These are phyloP conservation scores for Rhexocercosporidium sp. DNA, from an alignment of 2,329 filamentous ascomycete genomes.

Conservation along the genomic window DNA sequence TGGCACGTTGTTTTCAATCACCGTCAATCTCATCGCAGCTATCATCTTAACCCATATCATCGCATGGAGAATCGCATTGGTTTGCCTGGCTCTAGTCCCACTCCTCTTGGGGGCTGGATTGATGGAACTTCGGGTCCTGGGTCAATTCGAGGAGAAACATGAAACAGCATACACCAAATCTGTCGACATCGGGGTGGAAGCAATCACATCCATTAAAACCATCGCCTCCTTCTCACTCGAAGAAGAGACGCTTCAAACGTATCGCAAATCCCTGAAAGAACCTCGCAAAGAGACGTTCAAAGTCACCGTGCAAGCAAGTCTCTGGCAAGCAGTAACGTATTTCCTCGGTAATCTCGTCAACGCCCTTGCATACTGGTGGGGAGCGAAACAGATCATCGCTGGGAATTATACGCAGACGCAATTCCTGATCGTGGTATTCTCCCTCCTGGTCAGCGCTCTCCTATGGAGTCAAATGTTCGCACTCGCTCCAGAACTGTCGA, in stretches of 20 bases:
- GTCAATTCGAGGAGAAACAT: slow-evolving; percentile 66
- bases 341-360: slow-evolving; percentile 70
- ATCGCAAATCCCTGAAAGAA: slow-evolving; percentile 56
- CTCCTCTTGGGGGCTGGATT: slow-evolving; percentile 63
- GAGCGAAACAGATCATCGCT: slow-evolving; percentile 69
- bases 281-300: slow-evolving; percentile 60
- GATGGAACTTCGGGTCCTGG: slow-evolving; percentile 64
- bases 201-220: slow-evolving; percentile 69
- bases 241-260: slow-evolving; percentile 57
- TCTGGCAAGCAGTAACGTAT: slow-evolving; percentile 65
- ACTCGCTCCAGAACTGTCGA: slow-evolving; percentile 73
- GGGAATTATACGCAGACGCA: slow-evolving; percentile 68
- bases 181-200: slow-evolving; percentile 63
- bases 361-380: slow-evolving; percentile 82
- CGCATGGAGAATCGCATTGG: slow-evolving; percentile 76
- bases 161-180: slow-evolving; percentile 68
- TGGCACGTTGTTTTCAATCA: slow-evolving; percentile 70
- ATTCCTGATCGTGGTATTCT: slow-evolving; percentile 75
- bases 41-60: slow-evolving; percentile 73
- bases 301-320: slow-evolving; percentile 42
- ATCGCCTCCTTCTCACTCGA: slow-evolving; percentile 61
- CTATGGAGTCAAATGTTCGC: slow-evolving; percentile 77
- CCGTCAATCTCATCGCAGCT: slow-evolving; percentile 70
- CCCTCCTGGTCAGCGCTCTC: slow-evolving; percentile 74
- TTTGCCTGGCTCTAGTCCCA: slow-evolving; percentile 45